Base-by-base conservation (phyloP, 2,329 filamentous ascomycete genomes). In the Phaeosphaeriaceae sp. region DNA sequence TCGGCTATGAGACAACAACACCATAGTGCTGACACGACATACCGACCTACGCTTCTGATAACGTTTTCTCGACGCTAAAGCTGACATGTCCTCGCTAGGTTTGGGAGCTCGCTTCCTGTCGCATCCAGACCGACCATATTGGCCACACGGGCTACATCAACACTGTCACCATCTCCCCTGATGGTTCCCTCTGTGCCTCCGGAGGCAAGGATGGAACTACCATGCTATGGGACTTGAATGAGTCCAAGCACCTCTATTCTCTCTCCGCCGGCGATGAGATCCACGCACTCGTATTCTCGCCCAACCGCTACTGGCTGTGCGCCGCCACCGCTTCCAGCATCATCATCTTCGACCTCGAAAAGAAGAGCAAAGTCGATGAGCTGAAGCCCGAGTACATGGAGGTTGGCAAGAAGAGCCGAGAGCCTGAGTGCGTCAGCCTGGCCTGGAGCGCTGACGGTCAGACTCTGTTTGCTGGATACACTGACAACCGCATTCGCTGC, bases 311-410 rank as follows among this genome's bases (percentile, higher is more conserved):
- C 91, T 99, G 94, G 94, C 88, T 99, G 71, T 99, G 94, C 87
- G 94, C 94, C 76, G 94, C 94, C 77, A 99, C 94, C 62, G 86
- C 91, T 76, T 90, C 86, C 83, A 92, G 87, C 86, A 97, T 99
- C 87, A 97, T 97, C 87, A 97, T 99, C 86, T 99, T 99, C 83
- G 94, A 99, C 77, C 87, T 99, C 70, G 94, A 99, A 91, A 99
- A 99, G 92, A 99, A 99, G 92, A 95, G 88, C 89, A 97, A 97
- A 89, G 93, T 97, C 76, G 93, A 97, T 74, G 94, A 97, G 87
- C 88, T 99, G 80, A 97, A 96, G 89, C 93, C 93, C 68, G 94
- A 99, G 80, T 96, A 94, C 84, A 84, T 92, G 76, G 86, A 92
- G 77, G 88, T 92, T 77, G 90, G 92, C 83, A 96, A 96, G 91